These are phyloP conservation scores for Mortierella sp. DNA, from an alignment of 371 early-diverging fungal genomes.

Conservation along the genomic window DNA sequence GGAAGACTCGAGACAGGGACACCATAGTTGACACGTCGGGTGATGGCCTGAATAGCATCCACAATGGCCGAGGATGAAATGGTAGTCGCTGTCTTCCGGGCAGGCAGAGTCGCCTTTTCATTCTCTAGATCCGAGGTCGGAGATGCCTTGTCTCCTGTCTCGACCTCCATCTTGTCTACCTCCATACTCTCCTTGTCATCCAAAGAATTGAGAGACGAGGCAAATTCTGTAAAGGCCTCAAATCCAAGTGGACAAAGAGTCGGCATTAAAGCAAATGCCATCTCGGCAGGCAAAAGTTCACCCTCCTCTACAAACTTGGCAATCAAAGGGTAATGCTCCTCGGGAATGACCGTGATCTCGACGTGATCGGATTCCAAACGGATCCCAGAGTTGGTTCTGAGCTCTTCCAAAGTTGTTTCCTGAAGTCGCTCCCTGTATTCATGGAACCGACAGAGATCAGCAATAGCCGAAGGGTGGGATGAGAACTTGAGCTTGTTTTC, in stretches of 20 bases:
- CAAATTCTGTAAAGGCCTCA: slow-evolving; percentile 25
- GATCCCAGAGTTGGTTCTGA: slow-evolving; percentile 18
- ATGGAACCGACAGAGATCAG: slow-evolving; percentile 41
- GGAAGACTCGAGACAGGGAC: slow-evolving; percentile 37
- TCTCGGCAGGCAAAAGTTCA: slow-evolving; percentile 29
- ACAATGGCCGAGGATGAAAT: slow-evolving; percentile 33
- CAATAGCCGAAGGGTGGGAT: slow-evolving; percentile 38
- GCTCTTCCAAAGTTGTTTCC: slow-evolving; percentile 17
- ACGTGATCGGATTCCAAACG: slow-evolving; percentile 18
- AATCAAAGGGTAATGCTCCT: slow-evolving; percentile 32
- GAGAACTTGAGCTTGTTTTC: slow-evolving; percentile 46
- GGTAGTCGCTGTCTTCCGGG: slow-evolving; percentile 17
- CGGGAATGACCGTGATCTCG: slow-evolving; percentile 40
- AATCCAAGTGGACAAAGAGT: slow-evolving; percentile 45
- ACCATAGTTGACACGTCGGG: slow-evolving; percentile 50
- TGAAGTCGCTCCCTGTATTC: slow-evolving; percentile 37
- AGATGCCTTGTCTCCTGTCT: neutral
- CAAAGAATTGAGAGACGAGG: neutral
- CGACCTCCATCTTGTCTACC: slow-evolving; percentile 15
- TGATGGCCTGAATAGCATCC: slow-evolving; percentile 42
- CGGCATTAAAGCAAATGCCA: slow-evolving; percentile 17
- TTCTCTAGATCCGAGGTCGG: neutral
- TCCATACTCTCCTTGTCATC: slow-evolving; percentile 15
- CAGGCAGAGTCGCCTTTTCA: neutral
- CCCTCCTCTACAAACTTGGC: slow-evolving; percentile 49